Evolutionary conservation across 139 green algal genomes (phyloP), one percentile per base, ranked within the genome.

Genomic region (Pseudopediastrum boryanum): DNA sequence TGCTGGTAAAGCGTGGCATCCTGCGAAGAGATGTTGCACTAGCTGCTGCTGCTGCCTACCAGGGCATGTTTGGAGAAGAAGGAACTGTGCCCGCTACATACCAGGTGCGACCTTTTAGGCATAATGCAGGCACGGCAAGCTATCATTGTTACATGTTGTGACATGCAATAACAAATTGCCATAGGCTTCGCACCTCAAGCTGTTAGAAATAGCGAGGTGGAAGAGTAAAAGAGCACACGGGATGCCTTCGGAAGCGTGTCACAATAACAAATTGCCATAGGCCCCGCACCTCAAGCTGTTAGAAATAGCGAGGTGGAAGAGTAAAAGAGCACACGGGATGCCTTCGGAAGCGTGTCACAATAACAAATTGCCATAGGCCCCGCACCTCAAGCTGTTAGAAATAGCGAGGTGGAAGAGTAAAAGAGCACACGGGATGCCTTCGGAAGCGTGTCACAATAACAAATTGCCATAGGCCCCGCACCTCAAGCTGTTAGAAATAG

Each of bases 31-130:
- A 71, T 33, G 62, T 61, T 27, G 73, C 73, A 13, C 59, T 71
- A 29, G 73, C 73, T 33, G 73, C 73, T 29, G 73, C 73, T 21
- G 73, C 73, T 23, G 73, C 73, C 36, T 71, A 80, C 46, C 73
- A 80, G 25, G 19, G n/a, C 39, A 42, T 71, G 2, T 71, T 64
- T 61, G 52, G 73, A 52, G 72, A 70, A 52, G 72, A 70, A n/a
- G 56, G 51, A 0, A 29, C 52, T 12, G 61, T 62, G 27, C 8
- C 31, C 29, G 72, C 84, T 19, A 85, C 84, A 0, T 85, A 77
- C 43, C 74, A 85, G 79, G 79, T 87, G 68, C 36, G 75, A 21
- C 33, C 23, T n/a, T 10, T 71, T 23, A n/a, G 25, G 31, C n/a
- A 63, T 66, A 39, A 6, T 21, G 66, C 25, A 29, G 59, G 46